Base-by-base conservation (phyloP, 345 rosid species). In the Eucalyptus sideroxylon region DNA sequence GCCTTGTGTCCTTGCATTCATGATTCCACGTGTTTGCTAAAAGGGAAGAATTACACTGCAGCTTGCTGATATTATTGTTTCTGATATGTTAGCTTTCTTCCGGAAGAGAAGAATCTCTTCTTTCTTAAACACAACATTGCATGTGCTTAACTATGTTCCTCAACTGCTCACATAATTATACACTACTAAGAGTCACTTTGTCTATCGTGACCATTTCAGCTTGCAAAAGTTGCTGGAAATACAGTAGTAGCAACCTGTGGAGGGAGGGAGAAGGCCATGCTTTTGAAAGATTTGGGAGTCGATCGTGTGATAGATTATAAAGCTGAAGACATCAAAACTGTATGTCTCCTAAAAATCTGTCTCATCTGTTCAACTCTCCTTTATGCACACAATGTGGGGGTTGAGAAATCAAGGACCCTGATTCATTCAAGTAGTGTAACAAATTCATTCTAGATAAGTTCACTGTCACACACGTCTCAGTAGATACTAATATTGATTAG, bases 211-310 rank as follows among this genome's bases (percentile, higher is more conserved):
- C 16, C 9, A 53, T 50, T 91, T 92, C 96, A 98, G 99, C 97
- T 98, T 88, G 99, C 99, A 42, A 97, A 97, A 92, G 88, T 97
- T 87, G 97, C 98, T 6, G 98, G 99, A 91, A 97, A 95, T 88
- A 94, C 90, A 45, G 98, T 96, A 82, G 94, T 97, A 81, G 99
- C 99, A 86, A 98, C 99, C 82, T 98, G 99, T 51, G 99, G 99
- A 16, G 99, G 98, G 65, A 93, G 94, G 90, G 96, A 95, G 88
- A 98, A 98, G 94, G 98, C 97, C 42, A 90, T 31, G 94, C 94
- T 96, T 89, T 93, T 98, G 92, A 96, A 95, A 94, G 96, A 93
- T 30, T 89, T 97, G 87, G 99, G 98, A 50, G 98, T 97, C 11
- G 96, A 98, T 91, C 94, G 98, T 88, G 98, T 95, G 91, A 95